Evolutionary conservation across 2,329 filamentous ascomycete species (phyloP).

Genomic region (Colletotrichum sp.): DNA sequence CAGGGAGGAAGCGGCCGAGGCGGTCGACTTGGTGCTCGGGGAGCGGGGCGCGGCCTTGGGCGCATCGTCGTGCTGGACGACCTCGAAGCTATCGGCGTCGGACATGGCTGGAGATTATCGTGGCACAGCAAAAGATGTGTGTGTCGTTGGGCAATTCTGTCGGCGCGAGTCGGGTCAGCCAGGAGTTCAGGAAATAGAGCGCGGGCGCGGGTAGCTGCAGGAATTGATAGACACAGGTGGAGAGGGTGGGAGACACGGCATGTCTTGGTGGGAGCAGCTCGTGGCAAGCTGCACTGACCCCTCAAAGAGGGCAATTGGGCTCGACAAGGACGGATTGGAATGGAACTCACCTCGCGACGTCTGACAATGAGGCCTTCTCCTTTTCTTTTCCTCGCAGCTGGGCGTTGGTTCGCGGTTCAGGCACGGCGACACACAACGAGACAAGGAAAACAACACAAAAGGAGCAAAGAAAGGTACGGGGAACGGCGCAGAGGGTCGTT

Average conservation of each 20-base stretch:
- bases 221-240: neutral
- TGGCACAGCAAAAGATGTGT: neutral
- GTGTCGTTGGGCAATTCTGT: constrained; percentile 1
- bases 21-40: constrained; percentile 36
- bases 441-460: neutral
- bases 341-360: constrained; percentile 15
- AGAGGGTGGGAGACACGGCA: neutral
- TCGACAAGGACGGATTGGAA: neutral
- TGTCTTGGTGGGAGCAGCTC: neutral
- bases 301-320: neutral
- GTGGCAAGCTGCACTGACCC: neutral
- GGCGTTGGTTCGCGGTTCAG: neutral
- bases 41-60: constrained; percentile 33
- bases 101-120: constrained; percentile 41
- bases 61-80: constrained; percentile 48
- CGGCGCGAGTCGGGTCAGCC: neutral
- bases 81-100: constrained; percentile 51
- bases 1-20: constrained; percentile 29
- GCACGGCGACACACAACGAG: neutral
- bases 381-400: constrained; percentile 2
- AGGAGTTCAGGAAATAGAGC: neutral
- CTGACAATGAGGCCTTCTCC: neutral
- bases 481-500: constrained; percentile 1
- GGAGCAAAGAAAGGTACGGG: neutral
- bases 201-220: constrained; percentile 8